Evolutionary conservation across 2,329 filamentous ascomycete species (phyloP).

Genomic region (Colletotrichum acutatum): DNA sequence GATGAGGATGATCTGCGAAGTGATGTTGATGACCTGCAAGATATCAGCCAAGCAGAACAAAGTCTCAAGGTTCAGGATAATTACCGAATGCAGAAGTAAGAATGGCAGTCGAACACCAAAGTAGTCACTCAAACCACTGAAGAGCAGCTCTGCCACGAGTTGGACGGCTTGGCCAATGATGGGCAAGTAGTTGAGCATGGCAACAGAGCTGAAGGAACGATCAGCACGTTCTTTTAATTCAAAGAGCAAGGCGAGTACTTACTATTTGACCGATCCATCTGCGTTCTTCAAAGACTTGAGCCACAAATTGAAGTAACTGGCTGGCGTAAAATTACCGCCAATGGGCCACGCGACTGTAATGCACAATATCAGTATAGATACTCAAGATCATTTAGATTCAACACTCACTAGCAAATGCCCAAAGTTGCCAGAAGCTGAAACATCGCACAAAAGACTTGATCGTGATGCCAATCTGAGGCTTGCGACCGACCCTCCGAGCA

Average conservation of each 20-base stretch:
- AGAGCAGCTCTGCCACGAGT: constrained; percentile 13
- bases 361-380: not conserved
- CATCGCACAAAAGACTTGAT: constrained; percentile 23
- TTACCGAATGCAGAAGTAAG: constrained; percentile 16
- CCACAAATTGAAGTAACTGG: constrained; percentile 25
- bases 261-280: constrained; percentile 24
- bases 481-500: constrained; percentile 6
- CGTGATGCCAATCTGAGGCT: constrained; percentile 27
- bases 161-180: constrained; percentile 21
- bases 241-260: not conserved
- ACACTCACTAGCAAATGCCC: constrained; percentile 16
- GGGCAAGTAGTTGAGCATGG: constrained; percentile 26
- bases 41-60: not conserved
- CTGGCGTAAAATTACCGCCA: constrained; percentile 22
- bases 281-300: constrained; percentile 23
- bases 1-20: constrained; percentile 18
- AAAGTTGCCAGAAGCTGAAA: constrained; percentile 25
- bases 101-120: constrained; percentile 23
- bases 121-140: constrained; percentile 24
- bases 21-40: constrained; percentile 10
- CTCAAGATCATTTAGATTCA: not conserved
- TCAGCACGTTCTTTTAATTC: not conserved
- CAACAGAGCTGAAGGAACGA: not conserved
- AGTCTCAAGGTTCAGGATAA: not conserved
- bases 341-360: constrained; percentile 18